These are phyloP conservation scores for Phytophthora hybrid DNA, from an alignment of 352 stramenopile species.

Conservation along the genomic window DNA sequence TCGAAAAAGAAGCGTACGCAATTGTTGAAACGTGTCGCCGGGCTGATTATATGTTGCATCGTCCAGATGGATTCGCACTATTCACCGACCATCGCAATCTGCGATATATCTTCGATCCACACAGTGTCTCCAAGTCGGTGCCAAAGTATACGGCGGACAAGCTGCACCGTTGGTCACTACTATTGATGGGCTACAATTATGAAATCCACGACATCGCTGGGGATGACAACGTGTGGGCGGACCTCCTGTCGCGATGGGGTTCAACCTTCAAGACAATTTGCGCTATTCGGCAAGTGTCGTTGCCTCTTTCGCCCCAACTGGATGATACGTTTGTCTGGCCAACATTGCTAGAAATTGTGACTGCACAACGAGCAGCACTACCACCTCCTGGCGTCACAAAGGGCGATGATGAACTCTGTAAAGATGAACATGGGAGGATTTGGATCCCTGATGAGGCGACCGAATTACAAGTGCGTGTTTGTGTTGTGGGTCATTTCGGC, in stretches of 20 bases:
- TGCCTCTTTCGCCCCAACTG: background rate
- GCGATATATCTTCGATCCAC: background rate
- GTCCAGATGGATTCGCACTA: background rate
- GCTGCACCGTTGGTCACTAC: background rate
- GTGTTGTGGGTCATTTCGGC: constrained; percentile 38
- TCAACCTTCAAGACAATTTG: constrained; percentile 2
- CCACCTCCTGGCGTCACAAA: background rate
- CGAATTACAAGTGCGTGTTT: constrained; percentile 32
- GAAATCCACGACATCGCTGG: background rate
- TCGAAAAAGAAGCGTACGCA: background rate
- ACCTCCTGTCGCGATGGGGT: constrained; percentile 9
- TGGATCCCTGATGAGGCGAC: constrained; percentile 15
- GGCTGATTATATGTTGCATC: background rate
- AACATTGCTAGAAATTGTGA: background rate
- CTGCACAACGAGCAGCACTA: background rate
- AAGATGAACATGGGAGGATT: background rate
- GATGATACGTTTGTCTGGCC: constrained; percentile 5
- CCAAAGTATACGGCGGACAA: background rate
- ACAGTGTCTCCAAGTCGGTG: background rate
- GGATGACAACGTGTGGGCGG: constrained; percentile 4
- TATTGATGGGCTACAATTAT: background rate
- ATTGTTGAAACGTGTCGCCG: background rate
- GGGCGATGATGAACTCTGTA: background rate
- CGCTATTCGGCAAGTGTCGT: constrained; percentile 4
- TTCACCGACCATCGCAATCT: background rate